A percentile compares a stretch with the other conserved stretches of the same genome.
phyloP scores from a whole-genome alignment of 305 asterid species.

The Fraxinus xanthoxyloides region DNA sequence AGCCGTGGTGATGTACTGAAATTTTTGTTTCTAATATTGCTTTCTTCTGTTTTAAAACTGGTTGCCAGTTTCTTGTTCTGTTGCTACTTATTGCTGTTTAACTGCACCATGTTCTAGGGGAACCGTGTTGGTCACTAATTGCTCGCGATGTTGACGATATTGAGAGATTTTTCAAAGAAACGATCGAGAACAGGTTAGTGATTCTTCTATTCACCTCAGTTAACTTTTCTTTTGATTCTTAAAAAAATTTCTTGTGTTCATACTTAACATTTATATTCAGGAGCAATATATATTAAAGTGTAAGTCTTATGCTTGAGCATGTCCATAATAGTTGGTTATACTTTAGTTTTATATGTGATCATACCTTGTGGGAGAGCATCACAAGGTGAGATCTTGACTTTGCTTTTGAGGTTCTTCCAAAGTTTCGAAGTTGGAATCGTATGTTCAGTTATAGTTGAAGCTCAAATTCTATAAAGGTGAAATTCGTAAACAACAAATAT shows the following conservation, averaged over 20 bases:
- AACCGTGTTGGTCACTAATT: constrained; percentile 74
- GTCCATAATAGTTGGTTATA: constrained; percentile 7
- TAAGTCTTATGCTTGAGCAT: background rate
- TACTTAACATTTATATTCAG: background rate
- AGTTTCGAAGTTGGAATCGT: background rate
- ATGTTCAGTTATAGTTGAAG: background rate
- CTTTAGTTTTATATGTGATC: background rate
- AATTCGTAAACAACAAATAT: background rate
- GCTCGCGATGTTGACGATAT: constrained; percentile 66
- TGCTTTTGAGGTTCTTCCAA: background rate
- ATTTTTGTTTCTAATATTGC: background rate
- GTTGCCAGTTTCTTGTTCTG: background rate
- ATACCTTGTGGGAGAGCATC: background rate
- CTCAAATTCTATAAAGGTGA: background rate
- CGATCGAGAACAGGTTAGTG: constrained; percentile 78
- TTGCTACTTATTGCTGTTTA: constrained; percentile 21
- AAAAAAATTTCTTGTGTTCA: background rate
- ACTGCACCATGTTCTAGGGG: constrained; percentile 47
- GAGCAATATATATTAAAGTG: background rate
- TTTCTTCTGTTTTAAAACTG: background rate
- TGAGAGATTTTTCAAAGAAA: constrained; percentile 77
- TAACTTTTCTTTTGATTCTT: constrained; percentile 10
- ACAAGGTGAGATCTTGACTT: background rate
- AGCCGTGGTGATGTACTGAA: constrained; percentile 9
- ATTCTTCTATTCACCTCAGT: background rate